These are phyloP conservation scores for Nemania sp. DNA, from an alignment of 2,329 filamentous ascomycete genomes.

Conservation along the genomic window DNA sequence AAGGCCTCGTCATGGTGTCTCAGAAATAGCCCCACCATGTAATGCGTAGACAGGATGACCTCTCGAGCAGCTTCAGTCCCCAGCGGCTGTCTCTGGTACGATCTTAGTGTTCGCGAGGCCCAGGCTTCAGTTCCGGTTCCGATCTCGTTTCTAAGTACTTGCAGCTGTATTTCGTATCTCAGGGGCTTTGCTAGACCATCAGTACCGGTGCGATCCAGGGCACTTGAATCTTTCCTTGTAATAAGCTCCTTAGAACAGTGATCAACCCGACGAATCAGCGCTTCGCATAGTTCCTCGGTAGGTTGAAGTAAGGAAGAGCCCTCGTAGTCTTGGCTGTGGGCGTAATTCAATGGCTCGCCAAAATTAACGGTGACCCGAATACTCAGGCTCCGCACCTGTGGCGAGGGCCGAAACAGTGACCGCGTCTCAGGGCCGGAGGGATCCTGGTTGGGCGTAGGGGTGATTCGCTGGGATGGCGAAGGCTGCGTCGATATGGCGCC, in stretches of 20 bases:
- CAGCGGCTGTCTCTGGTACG: constrained; percentile 63
- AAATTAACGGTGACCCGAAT: constrained; percentile 61
- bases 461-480: constrained; percentile 24
- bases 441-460: constrained; percentile 13
- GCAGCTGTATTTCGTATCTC: constrained; percentile 63
- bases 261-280: constrained; percentile 62
- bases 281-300: constrained; percentile 61
- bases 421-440: constrained; percentile 28
- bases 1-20: constrained; percentile 63
- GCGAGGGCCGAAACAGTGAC: constrained; percentile 37
- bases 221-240: constrained; percentile 63
- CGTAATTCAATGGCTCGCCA: constrained; percentile 57
- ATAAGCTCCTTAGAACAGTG: constrained; percentile 66
- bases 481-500: constrained; percentile 24
- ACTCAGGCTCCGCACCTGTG: constrained; percentile 50
- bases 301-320: constrained; percentile 59
- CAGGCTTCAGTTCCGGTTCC: constrained; percentile 56
- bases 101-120: constrained; percentile 60
- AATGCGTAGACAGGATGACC: constrained; percentile 61
- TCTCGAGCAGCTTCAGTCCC: constrained; percentile 60
- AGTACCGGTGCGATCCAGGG: constrained; percentile 56
- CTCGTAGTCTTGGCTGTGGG: constrained; percentile 61
- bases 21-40: constrained; percentile 64
- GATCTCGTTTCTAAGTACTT: constrained; percentile 57
- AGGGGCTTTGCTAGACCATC: constrained; percentile 57